Base-by-base conservation (phyloP, 192 early-diverging fungal species). In the Diversispora eburnea region DNA sequence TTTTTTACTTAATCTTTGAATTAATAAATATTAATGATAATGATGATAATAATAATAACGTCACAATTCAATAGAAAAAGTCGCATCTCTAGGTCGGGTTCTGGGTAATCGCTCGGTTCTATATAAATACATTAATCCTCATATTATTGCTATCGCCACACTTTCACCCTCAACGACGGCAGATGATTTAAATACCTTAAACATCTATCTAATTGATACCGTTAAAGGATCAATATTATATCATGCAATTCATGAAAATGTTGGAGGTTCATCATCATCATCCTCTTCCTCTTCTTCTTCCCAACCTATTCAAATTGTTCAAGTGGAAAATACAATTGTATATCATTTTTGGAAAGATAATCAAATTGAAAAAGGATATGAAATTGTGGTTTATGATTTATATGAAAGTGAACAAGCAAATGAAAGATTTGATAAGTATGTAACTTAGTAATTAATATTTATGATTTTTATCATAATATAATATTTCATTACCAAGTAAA, bases 111-210 rank as follows among this genome's bases (percentile, higher is more conserved):
- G 98, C 42, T 89, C 88, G 48, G 98, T 99, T 5, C 87, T 94
- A n/a, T 99, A 97, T 91, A 99, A 99, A 80, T 99, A 98, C 82
- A 84, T 98, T 71, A 98, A 96, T 81, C 97, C 98, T 57, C 93
- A 98, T 79, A 73, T 96, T 20, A 75, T 91, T 48, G 90, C 92
- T 0, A 74, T 97, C 15, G 89, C 90, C 51, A 90, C 95, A 5
- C 70, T 84, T 41, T 84, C 70, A 72, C 68, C 72, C 0, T 41
- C 55, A 8, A 74, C 76, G 12, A 54, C 76, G 3, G 74, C 81
- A 17, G 80, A 33, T 33, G 25, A 33, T 33, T 33, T 33, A 33
- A 33, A 33, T 33, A 33, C 79, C 7, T 57, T 96, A 19, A 87
- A 77, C 42, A 62, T 98, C 4, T 95, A 94, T 77, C 67, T 99